Percentiles rank a stretch among this genome's conserved stretches.
Evolutionary conservation across 257 asterid species (phyloP).

Genomic region (Gentiana macrophylla): DNA sequence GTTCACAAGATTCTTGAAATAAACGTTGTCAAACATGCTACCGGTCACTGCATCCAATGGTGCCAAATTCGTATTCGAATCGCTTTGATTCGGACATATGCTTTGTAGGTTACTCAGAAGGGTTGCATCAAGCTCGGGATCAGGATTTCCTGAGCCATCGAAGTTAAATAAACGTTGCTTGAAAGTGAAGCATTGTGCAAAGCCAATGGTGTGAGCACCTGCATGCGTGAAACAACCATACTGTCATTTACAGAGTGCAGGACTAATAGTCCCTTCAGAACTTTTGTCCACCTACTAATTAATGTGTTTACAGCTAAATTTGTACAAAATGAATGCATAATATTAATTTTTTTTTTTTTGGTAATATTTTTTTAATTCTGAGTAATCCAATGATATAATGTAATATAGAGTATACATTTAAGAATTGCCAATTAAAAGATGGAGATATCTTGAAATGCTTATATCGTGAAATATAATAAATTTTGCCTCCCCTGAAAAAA

Average conservation of each 20-base stretch:
- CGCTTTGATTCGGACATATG: slow-evolving; percentile 34
- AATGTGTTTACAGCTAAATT: no score
- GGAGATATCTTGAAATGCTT: background rate
- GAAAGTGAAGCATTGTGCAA: slow-evolving; percentile 66
- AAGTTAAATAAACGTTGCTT: slow-evolving; percentile 54
- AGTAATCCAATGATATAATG: no score
- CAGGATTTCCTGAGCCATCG: slow-evolving; percentile 75
- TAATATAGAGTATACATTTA: no score
- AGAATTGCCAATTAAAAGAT: no score
- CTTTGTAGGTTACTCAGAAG: slow-evolving; percentile 28
- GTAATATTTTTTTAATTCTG: no score
- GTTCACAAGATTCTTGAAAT: slow-evolving; percentile 43
- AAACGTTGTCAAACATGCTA: slow-evolving; percentile 46
- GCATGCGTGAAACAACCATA: slow-evolving; percentile 8
- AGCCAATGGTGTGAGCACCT: slow-evolving; percentile 77
- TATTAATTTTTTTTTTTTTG: no score
- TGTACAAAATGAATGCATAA: no score
- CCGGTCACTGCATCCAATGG: slow-evolving; percentile 35
- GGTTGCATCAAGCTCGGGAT: slow-evolving; percentile 41
- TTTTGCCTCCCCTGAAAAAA: background rate
- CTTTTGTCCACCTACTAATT: no score
- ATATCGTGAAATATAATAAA: background rate
- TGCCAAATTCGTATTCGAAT: slow-evolving; percentile 43
- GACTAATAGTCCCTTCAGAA: no score
- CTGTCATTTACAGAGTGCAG: no score